phyloP scores from a whole-genome alignment of 75 land plant genomes.

The Chamaecyparis obtusa region DNA sequence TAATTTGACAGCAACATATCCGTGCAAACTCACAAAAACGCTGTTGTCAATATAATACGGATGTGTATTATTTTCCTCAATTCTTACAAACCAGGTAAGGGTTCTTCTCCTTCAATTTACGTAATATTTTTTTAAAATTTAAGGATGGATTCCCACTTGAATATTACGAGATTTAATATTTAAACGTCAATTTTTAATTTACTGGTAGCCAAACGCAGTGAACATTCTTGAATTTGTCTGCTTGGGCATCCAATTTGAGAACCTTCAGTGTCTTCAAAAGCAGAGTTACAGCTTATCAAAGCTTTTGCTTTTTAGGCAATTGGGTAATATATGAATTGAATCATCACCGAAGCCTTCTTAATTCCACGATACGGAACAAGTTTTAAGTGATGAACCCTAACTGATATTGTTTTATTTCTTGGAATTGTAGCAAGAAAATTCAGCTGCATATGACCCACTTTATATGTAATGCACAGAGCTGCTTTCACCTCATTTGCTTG shows the following conservation, averaged over 20 bases:
- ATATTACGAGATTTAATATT: background rate
- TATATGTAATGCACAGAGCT: no score
- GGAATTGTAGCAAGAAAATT: background rate
- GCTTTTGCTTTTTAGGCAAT: background rate
- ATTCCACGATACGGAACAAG: background rate
- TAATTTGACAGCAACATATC: background rate
- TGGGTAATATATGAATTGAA: background rate
- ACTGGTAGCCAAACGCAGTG: background rate
- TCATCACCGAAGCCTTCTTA: background rate
- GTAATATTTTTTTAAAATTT: no score
- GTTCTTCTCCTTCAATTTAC: background rate
- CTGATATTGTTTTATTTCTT: background rate
- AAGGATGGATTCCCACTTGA: background rate
- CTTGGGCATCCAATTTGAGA: background rate
- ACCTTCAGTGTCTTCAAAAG: background rate
- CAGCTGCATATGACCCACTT: background rate
- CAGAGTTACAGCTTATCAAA: background rate
- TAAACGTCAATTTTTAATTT: no score
- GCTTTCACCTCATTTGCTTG: no score
- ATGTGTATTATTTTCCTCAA: background rate
- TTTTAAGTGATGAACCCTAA: background rate
- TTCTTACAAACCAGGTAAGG: background rate
- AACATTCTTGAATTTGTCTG: background rate
- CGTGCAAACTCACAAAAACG: background rate
- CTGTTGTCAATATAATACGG: background rate